These are phyloP conservation scores for Actinidia chinensis DNA, from an alignment of 179 eudicot genomes.

Conservation along the genomic window DNA sequence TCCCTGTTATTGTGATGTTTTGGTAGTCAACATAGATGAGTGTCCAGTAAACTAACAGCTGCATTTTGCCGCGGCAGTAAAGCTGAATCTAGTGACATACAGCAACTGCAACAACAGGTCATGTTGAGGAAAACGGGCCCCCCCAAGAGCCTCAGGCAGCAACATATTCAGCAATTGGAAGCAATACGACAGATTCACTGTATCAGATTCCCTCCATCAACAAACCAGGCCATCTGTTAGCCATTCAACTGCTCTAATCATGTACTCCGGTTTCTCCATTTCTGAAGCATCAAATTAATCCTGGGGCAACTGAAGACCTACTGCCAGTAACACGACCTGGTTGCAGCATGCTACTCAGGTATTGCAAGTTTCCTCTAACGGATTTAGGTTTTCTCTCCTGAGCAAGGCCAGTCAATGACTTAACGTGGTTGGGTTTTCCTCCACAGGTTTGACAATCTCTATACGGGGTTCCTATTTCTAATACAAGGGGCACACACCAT, in stretches of 20 bases:
- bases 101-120: conserved; percentile 63
- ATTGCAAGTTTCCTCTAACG: conserved; percentile 57
- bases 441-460: conserved; percentile 76
- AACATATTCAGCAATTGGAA: conserved; percentile 63
- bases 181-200: conserved; percentile 48
- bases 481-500: conserved; percentile 39
- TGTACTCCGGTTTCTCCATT: conserved; percentile 54
- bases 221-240: conserved; percentile 51
- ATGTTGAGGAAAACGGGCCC: conserved; percentile 64
- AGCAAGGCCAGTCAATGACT: conserved; percentile 62
- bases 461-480: conserved; percentile 77
- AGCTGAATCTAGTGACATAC: conserved; percentile 58
- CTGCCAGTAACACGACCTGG: conserved; percentile 63
- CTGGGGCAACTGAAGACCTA: conserved; percentile 56
- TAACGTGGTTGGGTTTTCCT: conserved; percentile 55
- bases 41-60: conserved; percentile 54
- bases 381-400: conserved; percentile 46
- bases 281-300: conserved; percentile 43
- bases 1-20: conserved; percentile 65
- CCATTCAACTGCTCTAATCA: conserved; percentile 40
- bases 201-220: conserved; percentile 47
- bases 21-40: conserved; percentile 71
- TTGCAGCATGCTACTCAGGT: conserved; percentile 50
- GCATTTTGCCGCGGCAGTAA: conserved; percentile 57
- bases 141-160: conserved; percentile 84